A percentile compares a stretch with the other conserved stretches of the same genome.
Conservation (phyloP, 768 basidiomycete species). For the Tulasnella sp. region DNA sequence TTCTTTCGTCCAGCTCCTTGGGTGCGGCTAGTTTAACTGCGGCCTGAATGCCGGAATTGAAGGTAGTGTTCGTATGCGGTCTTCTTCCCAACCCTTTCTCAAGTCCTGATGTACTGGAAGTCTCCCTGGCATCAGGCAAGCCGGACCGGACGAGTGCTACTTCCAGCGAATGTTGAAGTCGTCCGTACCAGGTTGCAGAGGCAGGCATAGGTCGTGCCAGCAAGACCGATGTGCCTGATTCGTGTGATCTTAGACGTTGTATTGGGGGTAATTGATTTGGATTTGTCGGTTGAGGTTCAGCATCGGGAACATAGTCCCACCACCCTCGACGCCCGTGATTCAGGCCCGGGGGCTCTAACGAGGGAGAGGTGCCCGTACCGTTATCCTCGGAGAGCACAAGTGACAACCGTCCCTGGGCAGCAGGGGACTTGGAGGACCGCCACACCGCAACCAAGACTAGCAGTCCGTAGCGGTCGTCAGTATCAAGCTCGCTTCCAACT, state of each 20-base stretch:
- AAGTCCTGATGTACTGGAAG: too few relatives aligned
- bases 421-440: conserved; percentile 39
- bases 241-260: background rate
- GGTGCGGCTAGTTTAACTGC: too few relatives aligned
- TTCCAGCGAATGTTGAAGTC: background rate
- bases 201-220: background rate
- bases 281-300: background rate
- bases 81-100: too few relatives aligned
- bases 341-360: too few relatives aligned
- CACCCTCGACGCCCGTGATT: conserved; percentile 30
- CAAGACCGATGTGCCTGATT: background rate
- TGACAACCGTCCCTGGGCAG: conserved; percentile 44
- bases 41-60: too few relatives aligned
- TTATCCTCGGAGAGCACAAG: conserved; percentile 23
- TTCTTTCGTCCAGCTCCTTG: too few relatives aligned
- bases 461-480: background rate
- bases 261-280: background rate
- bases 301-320: conserved; percentile 41
- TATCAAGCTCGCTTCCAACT: background rate
- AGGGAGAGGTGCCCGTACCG: too few relatives aligned
- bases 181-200: background rate
- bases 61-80: too few relatives aligned
- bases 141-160: too few relatives aligned
- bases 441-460: conserved; percentile 33
- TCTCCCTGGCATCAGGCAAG: too few relatives aligned